phyloP scores from a whole-genome alignment of 164 flowering plant genomes.

The Macadamia integrifolia region DNA sequence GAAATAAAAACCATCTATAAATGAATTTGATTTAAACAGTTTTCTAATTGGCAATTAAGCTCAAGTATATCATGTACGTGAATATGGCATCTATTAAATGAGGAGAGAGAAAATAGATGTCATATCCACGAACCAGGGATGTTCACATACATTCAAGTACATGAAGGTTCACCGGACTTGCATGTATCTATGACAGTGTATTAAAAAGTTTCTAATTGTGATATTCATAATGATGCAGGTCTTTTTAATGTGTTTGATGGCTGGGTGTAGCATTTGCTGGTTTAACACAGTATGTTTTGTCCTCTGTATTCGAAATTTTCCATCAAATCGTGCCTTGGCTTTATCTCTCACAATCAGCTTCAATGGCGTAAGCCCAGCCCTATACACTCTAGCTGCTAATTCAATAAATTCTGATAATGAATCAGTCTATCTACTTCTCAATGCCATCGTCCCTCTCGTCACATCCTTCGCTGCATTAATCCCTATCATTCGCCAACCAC shows the following conservation, averaged over 20 bases:
- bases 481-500: slow-evolving; percentile 71
- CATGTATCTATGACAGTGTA: too few species aligned
- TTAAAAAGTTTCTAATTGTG: too few species aligned
- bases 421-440: slow-evolving; percentile 62
- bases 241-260: slow-evolving; percentile 60
- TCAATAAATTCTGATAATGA: slow-evolving; percentile 40
- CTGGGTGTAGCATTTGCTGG: slow-evolving; percentile 96
- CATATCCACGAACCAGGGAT: too few species aligned
- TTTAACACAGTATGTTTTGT: slow-evolving; percentile 93
- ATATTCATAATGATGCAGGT: slow-evolving; percentile 37
- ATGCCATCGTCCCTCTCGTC: slow-evolving; percentile 63
- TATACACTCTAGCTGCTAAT: slow-evolving; percentile 66
- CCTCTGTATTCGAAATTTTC: slow-evolving; percentile 72
- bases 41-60: too few species aligned
- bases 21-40: too few species aligned
- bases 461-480: slow-evolving; percentile 42
- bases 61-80: too few species aligned
- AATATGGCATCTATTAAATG: too few species aligned
- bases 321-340: slow-evolving; percentile 57
- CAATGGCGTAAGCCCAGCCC: slow-evolving; percentile 88
- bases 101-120: too few species aligned
- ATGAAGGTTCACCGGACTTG: too few species aligned
- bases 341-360: slow-evolving; percentile 76
- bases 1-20: too few species aligned
- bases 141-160: too few species aligned